Base-by-base conservation (phyloP, 441 rosid species). In the Populus hybrid region DNA sequence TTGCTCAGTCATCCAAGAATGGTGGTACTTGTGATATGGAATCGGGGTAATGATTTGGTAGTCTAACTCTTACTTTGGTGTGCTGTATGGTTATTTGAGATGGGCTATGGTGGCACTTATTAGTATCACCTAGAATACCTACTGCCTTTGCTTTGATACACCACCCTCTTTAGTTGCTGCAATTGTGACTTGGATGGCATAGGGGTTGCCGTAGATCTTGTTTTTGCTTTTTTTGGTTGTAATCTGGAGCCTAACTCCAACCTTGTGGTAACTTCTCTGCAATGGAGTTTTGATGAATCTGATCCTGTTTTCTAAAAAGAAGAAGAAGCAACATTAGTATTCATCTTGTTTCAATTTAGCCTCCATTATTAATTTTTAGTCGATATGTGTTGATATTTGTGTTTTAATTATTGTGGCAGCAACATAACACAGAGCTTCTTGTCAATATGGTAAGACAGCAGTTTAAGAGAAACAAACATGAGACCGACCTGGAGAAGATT, bases 401-500 rank as follows among this genome's bases (percentile, higher is more conserved):
- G 76, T 75, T 20, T 70, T 69, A 70, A 64, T 71, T 71, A 71
- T 20, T 67, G 38, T 16, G 84, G 89, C 93, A 94, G 99, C 90
- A 96, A 87, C 91, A 94, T 82, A 96, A 96, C 84, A 91, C 98
- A 0, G 81, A 74, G 71, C 90, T 96, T 57, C 86, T 96, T 81
- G 89, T 94, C 80, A 85, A 87, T 63, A 86, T 92, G 90, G 96
- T 96, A 71, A 91, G 98, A 81, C 94, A 92, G 82, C 97, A 96
- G 81, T 96, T 96, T 81, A 93, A 84, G 84, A 90, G 81, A 85
- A 84, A 96, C 84, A 92, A 85, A 90, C 89, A 89, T 53, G 99
- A 92, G 93, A 88, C 88, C 5, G 96, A 96, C 84, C 94, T 97
- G 3, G 93, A 88, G 78, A 93, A 94, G 86, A 94, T 96, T 84